Percentiles rank a stretch among this genome's conserved stretches.
Evolutionary conservation across 1,284 basidiomycete species (phyloP).

Genomic region (Puccinia triticina): DNA sequence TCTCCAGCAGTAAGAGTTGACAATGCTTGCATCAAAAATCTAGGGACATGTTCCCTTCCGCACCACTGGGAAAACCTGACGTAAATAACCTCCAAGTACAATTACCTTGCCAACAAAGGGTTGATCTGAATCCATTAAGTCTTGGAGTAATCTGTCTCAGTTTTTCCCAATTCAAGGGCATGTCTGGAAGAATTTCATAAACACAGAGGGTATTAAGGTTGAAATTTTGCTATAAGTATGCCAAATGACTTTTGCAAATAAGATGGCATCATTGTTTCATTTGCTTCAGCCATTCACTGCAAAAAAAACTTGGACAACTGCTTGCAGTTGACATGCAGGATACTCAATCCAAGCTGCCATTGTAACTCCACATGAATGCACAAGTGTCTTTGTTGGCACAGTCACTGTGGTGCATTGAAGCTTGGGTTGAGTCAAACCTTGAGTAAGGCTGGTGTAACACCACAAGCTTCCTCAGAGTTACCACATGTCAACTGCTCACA

Average conservation of each 20-base stretch:
- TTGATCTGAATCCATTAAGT: neutral
- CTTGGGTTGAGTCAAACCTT: no score
- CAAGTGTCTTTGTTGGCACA: no score
- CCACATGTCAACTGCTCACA: no score
- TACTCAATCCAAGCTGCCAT: no score
- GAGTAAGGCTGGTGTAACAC: no score
- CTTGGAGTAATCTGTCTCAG: neutral
- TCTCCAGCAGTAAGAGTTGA: slow-evolving; percentile 8
- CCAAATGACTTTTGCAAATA: slow-evolving; percentile 63
- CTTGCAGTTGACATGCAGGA: no score
- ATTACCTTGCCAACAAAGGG: slow-evolving; percentile 11
- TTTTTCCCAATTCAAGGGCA: neutral
- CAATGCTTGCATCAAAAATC: neutral
- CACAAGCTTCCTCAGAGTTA: no score
- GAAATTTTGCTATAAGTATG: slow-evolving; percentile 61
- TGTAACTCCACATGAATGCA: no score
- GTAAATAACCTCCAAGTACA: neutral
- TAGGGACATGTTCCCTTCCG: neutral
- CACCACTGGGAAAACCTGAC: slow-evolving; percentile 5
- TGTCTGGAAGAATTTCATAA: slow-evolving; percentile 62
- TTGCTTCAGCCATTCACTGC: slow-evolving; percentile 64
- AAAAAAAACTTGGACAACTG: no score
- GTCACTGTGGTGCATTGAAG: no score
- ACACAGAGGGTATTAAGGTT: slow-evolving; percentile 58
- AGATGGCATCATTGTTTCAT: slow-evolving; percentile 61